Conservation (phyloP, 1,139 yeast genomes). For the Hyphopichia wangnamkhiaoensis region DNA sequence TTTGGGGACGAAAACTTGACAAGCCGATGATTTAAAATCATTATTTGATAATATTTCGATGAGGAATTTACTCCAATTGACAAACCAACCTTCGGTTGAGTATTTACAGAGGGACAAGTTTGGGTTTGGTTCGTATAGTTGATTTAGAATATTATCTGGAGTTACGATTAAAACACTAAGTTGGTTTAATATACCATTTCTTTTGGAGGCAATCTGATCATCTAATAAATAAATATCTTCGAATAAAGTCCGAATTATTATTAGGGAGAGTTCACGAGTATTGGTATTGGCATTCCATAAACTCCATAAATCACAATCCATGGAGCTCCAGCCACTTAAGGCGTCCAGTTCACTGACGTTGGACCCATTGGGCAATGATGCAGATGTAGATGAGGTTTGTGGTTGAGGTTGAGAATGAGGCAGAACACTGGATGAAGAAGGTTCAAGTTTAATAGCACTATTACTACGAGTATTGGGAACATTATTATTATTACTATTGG, state of each 20-base stretch:
- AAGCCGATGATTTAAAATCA: constrained; percentile 34
- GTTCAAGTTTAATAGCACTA: neutral
- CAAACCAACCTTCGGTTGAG: constrained; percentile 83
- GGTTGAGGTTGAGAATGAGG: no score
- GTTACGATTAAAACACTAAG: constrained; percentile 82
- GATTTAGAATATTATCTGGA: constrained; percentile 63
- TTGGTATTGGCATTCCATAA: constrained; percentile 70
- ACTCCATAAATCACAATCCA: constrained; percentile 76
- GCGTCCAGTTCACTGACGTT: constrained; percentile 40
- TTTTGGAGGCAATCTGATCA: constrained; percentile 83
- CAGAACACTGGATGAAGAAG: no score
- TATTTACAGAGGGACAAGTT: constrained; percentile 61
- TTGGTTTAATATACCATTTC: constrained; percentile 77
- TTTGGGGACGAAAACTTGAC: constrained; percentile 58
- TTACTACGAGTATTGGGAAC: neutral
- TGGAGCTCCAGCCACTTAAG: constrained; percentile 79
- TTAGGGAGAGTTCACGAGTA: constrained; percentile 72
- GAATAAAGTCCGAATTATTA: constrained; percentile 80
- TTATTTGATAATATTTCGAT: constrained; percentile 49
- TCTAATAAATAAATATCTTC: constrained; percentile 94
- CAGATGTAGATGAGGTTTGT: no score
- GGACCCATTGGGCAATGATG: neutral
- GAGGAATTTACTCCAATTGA: constrained; percentile 68
- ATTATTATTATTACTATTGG: constrained; percentile 4
- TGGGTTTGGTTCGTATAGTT: constrained; percentile 72